Evolutionary conservation across 192 early-diverging fungal species (phyloP).

Genomic region (Backusella westeae): DNA sequence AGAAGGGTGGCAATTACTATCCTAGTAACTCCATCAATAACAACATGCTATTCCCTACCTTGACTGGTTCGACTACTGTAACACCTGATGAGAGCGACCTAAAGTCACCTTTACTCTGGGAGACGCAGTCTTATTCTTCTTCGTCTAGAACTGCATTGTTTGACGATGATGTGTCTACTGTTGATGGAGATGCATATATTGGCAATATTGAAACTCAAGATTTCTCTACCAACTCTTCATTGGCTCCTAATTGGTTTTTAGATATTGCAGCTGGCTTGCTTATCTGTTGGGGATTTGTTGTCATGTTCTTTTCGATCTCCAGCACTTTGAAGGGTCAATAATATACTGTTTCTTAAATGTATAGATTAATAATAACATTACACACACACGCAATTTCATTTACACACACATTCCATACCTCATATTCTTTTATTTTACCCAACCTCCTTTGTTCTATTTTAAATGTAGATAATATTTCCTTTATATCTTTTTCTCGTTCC

Average conservation of each 20-base stretch:
- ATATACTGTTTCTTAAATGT: background rate
- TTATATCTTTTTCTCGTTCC: slow-evolving; percentile 1
- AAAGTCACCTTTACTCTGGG: slow-evolving; percentile 4
- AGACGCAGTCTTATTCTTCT: slow-evolving; percentile 1
- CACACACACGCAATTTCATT: background rate
- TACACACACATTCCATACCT: background rate
- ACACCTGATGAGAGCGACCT: slow-evolving; percentile 3
- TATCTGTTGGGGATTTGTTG: slow-evolving; percentile 45
- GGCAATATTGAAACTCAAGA: background rate
- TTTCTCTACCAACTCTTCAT: background rate
- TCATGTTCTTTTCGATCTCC: slow-evolving; percentile 41
- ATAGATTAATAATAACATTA: background rate
- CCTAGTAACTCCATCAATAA: background rate
- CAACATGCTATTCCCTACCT: slow-evolving; percentile 11
- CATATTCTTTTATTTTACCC: background rate
- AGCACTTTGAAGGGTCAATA: slow-evolving; percentile 4
- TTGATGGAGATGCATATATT: slow-evolving; percentile 5
- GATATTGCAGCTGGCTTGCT: slow-evolving; percentile 44
- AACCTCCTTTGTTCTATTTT: slow-evolving; percentile 6
- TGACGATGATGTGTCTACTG: slow-evolving; percentile 16
- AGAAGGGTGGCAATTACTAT: background rate
- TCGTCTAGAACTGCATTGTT: slow-evolving; percentile 4
- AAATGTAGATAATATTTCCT: background rate
- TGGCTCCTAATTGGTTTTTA: slow-evolving; percentile 28
- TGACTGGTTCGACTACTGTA: background rate